Evolutionary conservation across 306 rosid genomes (phyloP), one percentile per base, ranked within the genome.

Genomic region (Oxytropis ochrocephala): DNA sequence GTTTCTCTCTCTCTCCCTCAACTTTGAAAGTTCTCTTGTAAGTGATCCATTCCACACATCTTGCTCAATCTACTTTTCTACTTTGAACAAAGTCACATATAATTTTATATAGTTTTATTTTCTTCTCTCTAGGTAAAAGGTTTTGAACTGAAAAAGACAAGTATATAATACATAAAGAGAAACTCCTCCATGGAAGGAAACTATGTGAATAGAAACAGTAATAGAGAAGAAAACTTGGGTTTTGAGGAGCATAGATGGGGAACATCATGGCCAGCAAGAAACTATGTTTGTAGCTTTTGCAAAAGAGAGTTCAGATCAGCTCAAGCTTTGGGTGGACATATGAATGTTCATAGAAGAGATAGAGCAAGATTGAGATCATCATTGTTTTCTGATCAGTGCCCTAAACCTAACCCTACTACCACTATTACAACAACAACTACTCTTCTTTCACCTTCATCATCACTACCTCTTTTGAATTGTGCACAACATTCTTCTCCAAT

Each of bases 301-400:
- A 82, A 75, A 60, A 91, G 95, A 80, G 89, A 84, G 70, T 91
- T 91, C 79, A 85, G 80, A 52, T 91, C 96, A 17, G 96, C 97
- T 67, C 96, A 89, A 79, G 97, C 92, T 35, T 81, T 90, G 62
- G 96, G 96, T 30, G 96, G 96, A 30, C 96, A 88, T 38, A 91
- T 91, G 97, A 91, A 91, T 81, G 91, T 91, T 65, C 97, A 92
- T 46, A 85, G 96, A 61, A 85, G 90, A 79, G 97, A 92, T 74
- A 87, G 95, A 75, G 96, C 95, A 42, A 87, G 88, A 72, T 63
- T 89, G 70, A 83, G 87, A 66, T 83, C 86, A 51, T 64, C 84
- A 6, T 73, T 78, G 82, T 52, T 69, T 60, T 49, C 85, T 49
- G 80, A 82, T 41, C 68, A 41, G 9, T 69, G 64, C 80, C 74